Evolutionary conservation across 192 early-diverging fungal species (phyloP).

Genomic region (Spinellus fusiger): DNA sequence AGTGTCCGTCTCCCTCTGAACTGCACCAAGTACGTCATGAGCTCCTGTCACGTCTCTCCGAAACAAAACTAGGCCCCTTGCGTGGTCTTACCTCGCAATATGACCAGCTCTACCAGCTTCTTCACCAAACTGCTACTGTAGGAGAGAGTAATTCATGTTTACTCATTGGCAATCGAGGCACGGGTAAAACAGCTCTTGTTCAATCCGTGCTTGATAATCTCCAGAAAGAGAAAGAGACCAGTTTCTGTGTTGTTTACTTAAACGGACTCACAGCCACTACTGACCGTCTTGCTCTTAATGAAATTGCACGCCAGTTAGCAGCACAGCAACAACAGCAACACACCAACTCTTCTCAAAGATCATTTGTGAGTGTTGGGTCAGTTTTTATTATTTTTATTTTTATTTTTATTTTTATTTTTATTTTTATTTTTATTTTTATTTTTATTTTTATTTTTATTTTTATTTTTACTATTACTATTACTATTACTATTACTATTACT

Average conservation of each 20-base stretch:
- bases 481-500: no score
- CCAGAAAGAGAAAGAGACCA: slow-evolving; percentile 13
- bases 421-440: slow-evolving; percentile 32
- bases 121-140: slow-evolving; percentile 52
- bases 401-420: slow-evolving; percentile 32
- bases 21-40: background rate
- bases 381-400: slow-evolving; percentile 33
- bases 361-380: slow-evolving; percentile 11
- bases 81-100: slow-evolving; percentile 44
- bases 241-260: slow-evolving; percentile 63
- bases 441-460: slow-evolving; percentile 2
- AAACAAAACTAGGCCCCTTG: slow-evolving; percentile 6
- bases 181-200: slow-evolving; percentile 62
- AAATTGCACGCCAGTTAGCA: slow-evolving; percentile 77
- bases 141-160: slow-evolving; percentile 88
- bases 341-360: slow-evolving; percentile 18
- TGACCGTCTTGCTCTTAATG: slow-evolving; percentile 73
- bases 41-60: background rate
- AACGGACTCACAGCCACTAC: slow-evolving; percentile 78
- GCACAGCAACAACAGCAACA: slow-evolving; percentile 48
- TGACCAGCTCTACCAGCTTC: slow-evolving; percentile 45
- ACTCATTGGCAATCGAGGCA: slow-evolving; percentile 73
- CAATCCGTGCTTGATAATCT: slow-evolving; percentile 15
- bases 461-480: no score
- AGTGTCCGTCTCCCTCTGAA: no score